A percentile compares a stretch with the other conserved stretches of the same genome.
Conservation (phyloP, 2,329 filamentous ascomycete genomes). For the Ophiosphaerella herpotricha region DNA sequence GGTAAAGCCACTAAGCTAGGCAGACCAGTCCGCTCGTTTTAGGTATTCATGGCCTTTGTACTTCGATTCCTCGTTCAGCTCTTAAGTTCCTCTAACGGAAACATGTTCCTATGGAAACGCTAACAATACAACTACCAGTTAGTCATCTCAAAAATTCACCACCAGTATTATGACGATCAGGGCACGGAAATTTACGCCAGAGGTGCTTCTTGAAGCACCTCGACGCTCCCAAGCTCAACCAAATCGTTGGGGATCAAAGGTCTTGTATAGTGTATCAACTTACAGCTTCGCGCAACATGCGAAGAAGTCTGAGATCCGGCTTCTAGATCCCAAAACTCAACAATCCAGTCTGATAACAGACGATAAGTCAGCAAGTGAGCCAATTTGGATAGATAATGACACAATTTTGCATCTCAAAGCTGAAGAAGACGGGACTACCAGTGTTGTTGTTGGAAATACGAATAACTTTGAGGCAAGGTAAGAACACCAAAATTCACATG, state of each 20-base stretch:
- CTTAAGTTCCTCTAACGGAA: no score
- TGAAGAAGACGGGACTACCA: conserved; percentile 48
- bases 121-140: no score
- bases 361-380: conserved; percentile 68
- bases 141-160: background rate
- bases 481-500: background rate
- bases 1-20: no score
- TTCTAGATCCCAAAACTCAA: conserved; percentile 71
- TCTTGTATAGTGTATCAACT: conserved; percentile 71
- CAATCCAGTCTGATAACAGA: conserved; percentile 69
- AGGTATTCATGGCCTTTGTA: no score
- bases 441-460: conserved; percentile 40
- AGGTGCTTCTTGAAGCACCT: conserved; percentile 76
- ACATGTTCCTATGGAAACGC: no score
- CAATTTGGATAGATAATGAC: conserved; percentile 76
- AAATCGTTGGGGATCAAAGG: conserved; percentile 67
- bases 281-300: conserved; percentile 81
- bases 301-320: conserved; percentile 68
- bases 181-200: conserved; percentile 73
- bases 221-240: conserved; percentile 71
- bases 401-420: conserved; percentile 61
- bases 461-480: conserved; percentile 41
- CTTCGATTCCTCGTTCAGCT: no score
- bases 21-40: no score
- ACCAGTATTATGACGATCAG: conserved; percentile 67